Evolutionary conservation across 2,329 filamentous ascomycete genomes (phyloP).

Genomic region (Raffaelea ambrosiae): DNA sequence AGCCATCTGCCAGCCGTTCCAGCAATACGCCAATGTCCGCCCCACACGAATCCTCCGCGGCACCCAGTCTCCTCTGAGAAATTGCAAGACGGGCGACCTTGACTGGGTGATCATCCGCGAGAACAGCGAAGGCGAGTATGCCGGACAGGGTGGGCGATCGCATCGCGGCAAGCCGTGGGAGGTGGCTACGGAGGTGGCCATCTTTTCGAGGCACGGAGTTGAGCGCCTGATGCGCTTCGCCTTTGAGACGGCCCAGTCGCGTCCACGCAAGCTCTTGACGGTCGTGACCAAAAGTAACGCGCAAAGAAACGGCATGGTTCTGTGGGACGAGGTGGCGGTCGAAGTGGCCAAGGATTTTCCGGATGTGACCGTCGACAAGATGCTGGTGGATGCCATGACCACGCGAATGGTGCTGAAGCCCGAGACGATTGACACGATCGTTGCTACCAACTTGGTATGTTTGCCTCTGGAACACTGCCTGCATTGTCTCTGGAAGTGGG

Average conservation of each 20-base stretch:
- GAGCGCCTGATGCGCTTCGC: conserved; percentile 56
- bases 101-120: conserved; percentile 61
- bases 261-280: conserved; percentile 50
- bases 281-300: conserved; percentile 60
- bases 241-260: conserved; percentile 42
- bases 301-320: conserved; percentile 57
- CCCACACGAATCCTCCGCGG: conserved; percentile 52
- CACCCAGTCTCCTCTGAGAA: conserved; percentile 44
- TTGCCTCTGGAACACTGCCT: no score
- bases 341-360: conserved; percentile 49
- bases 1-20: conserved; percentile 53
- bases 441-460: conserved; percentile 48
- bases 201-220: conserved; percentile 53
- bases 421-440: conserved; percentile 50
- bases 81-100: conserved; percentile 40
- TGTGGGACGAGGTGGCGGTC: conserved; percentile 55
- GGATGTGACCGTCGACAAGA: conserved; percentile 53
- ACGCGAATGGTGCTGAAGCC: conserved; percentile 50
- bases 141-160: conserved; percentile 52
- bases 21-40: conserved; percentile 59
- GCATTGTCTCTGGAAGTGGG: no score
- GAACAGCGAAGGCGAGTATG: conserved; percentile 59
- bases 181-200: conserved; percentile 51
- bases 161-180: conserved; percentile 50
- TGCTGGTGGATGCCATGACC: conserved; percentile 49